A percentile compares a stretch with the other conserved stretches of the same genome.
phyloP scores from a whole-genome alignment of 2,329 filamentous ascomycete genomes.

The Falciphora oryzae region DNA sequence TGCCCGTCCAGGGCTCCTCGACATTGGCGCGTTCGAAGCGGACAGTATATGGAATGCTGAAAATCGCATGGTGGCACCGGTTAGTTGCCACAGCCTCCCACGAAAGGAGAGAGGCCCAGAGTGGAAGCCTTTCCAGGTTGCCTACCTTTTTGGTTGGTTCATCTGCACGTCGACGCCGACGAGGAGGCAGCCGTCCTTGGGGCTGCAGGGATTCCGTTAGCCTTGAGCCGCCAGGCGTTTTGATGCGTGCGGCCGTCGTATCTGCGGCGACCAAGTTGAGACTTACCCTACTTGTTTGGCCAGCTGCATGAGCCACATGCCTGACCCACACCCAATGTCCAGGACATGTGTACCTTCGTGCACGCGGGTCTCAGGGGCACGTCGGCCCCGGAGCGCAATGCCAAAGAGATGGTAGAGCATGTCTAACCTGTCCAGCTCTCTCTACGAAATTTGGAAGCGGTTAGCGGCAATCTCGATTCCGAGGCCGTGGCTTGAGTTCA shows the following conservation, averaged over 20 bases:
- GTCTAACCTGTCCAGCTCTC: constrained; percentile 7
- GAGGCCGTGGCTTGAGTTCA: neutral
- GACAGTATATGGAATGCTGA: constrained; percentile 65
- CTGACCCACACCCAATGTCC: constrained; percentile 9
- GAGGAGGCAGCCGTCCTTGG: neutral
- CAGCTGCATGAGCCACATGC: constrained; percentile 4
- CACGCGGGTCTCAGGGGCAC: neutral
- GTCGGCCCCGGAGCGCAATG: neutral
- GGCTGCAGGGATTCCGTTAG: neutral
- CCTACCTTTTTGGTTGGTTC: constrained; percentile 53
- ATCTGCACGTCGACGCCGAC: constrained; percentile 47
- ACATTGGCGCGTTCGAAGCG: constrained; percentile 69
- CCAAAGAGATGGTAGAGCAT: neutral
- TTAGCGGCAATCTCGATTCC: neutral
- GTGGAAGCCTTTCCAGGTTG: constrained; percentile 7
- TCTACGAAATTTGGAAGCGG: neutral
- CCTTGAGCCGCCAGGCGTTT: neutral
- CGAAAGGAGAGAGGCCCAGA: neutral
- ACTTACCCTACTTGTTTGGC: constrained; percentile 7
- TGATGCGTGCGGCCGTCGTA: no score
- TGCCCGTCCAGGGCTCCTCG: constrained; percentile 62
- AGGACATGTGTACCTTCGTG: constrained; percentile 1
- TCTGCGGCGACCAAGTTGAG: neutral
- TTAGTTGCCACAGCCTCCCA: neutral
- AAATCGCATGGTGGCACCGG: neutral